Evolutionary conservation across 768 basidiomycete genomes (phyloP), one percentile per base, ranked within the genome.

Genomic region (Pulveroboletus ravenelii): DNA sequence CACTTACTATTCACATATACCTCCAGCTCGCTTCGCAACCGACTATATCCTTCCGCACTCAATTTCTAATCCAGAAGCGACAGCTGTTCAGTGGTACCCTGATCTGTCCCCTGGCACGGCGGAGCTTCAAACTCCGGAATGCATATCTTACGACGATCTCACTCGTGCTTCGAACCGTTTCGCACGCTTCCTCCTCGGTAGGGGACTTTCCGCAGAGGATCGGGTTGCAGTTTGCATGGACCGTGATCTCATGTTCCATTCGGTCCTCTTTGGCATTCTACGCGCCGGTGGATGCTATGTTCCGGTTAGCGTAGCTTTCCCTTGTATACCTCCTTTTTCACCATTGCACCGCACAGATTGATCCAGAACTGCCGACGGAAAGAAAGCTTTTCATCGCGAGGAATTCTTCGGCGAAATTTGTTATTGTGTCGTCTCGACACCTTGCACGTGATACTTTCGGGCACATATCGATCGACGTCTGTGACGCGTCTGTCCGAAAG

Each of bases 251-350:
- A 47, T 60, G 41, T 79, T 75, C 53, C 74, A 79, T 47, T 55
- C 71, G 18, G 66, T 70, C 3, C 62, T 77, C 51, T 66, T 76
- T 47, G 78, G 71, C 7, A 68, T 77, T 29, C 64, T 77, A 54
- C 74, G 72, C 32, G 73, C 77, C 20, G 78, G 78, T 37, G 77
- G 70, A 36, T 77, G 78, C 45, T 79, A 79, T 59, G 78, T 79
- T 43, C 75, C 78, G 10, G 78, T 78, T 9, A 40, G 59, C 53
- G 15, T 17, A n/a, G 17, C 6, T 52, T 38, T 71, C 61, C 18
- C 43, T 34, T 18, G 10, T 20, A 20, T n/a, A 15, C 42, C 44
- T 34, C n/a, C 38, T 20, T 29, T 17, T 42, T 50, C 14, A 48
- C 23, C 41, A 36, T 49, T 31, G 23, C 13, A 32, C 38, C 48